Evolutionary conservation across 129 eudicot species (phyloP).

Genomic region (Silybum marianum): DNA sequence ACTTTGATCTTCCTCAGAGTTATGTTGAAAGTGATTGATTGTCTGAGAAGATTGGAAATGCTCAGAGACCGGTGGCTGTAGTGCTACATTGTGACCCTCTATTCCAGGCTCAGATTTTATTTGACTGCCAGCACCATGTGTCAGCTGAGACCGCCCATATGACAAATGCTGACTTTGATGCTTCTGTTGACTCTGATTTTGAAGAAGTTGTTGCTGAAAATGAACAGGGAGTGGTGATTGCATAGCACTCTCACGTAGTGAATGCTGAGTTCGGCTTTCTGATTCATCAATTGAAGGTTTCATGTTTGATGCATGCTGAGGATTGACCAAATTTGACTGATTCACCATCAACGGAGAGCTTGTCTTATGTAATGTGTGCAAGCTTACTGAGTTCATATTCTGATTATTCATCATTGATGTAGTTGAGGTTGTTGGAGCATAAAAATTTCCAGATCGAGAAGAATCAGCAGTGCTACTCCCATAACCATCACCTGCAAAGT

Average conservation of each 20-base stretch:
- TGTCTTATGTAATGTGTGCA: conserved; percentile 48
- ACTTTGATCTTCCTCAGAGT: conserved; percentile 42
- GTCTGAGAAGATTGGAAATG: conserved; percentile 54
- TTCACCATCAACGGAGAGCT: conserved; percentile 47
- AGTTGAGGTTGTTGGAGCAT: conserved; percentile 49
- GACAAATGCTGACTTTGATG: conserved; percentile 52
- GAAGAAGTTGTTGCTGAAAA: conserved; percentile 50
- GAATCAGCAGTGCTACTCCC: conserved; percentile 49
- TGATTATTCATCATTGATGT: conserved; percentile 63
- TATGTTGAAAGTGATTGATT: conserved; percentile 49
- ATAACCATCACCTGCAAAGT: conserved; percentile 67
- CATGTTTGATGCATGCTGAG: conserved; percentile 46
- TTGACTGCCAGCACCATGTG: conserved; percentile 37
- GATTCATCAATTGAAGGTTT: conserved; percentile 50
- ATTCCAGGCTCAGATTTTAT: conserved; percentile 51
- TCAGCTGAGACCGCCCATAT: conserved; percentile 38
- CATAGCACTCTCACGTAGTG: conserved; percentile 44
- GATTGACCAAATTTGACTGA: conserved; percentile 43
- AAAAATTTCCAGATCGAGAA: conserved; percentile 59
- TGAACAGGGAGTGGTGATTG: conserved; percentile 58
- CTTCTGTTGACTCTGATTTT: conserved; percentile 51
- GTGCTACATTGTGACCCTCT: conserved; percentile 38
- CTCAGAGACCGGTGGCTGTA: conserved; percentile 49
- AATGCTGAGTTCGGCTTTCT: conserved; percentile 47
- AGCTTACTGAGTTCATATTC: conserved; percentile 45